Evolutionary conservation across 2,329 filamentous ascomycete species (phyloP).

Genomic region (Emmonsiellopsis sp.): DNA sequence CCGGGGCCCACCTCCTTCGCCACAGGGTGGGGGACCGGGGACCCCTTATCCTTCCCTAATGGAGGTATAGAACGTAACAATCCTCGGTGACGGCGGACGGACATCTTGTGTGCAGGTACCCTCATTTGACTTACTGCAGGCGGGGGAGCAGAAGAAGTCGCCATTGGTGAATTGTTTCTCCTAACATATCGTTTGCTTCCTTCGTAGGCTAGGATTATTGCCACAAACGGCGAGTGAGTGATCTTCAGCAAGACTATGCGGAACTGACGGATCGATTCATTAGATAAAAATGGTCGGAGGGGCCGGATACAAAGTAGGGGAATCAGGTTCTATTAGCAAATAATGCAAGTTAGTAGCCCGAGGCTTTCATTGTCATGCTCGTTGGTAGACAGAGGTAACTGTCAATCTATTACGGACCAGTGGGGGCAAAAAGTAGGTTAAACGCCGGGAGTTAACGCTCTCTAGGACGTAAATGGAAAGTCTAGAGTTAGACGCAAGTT

Average conservation of each 20-base stretch:
- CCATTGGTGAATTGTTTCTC: conserved; percentile 15
- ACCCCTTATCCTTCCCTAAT: background rate
- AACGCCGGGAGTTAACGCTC: conserved; percentile 36
- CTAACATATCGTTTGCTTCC: conserved; percentile 23
- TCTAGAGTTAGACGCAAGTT: conserved; percentile 14
- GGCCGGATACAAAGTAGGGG: conserved; percentile 49
- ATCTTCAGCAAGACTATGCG: conserved; percentile 51
- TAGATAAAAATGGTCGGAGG: conserved; percentile 47
- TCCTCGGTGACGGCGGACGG: conserved; percentile 9
- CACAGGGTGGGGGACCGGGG: background rate
- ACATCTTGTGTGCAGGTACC: conserved; percentile 17
- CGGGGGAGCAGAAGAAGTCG: conserved; percentile 13
- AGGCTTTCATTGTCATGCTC: background rate
- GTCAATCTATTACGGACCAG: conserved; percentile 26
- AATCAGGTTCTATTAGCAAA: conserved; percentile 45
- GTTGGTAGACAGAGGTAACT: background rate
- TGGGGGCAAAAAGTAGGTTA: conserved; percentile 41
- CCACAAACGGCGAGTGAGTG: conserved; percentile 51
- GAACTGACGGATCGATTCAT: conserved; percentile 44
- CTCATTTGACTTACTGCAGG: conserved; percentile 16
- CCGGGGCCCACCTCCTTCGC: conserved; percentile 3
- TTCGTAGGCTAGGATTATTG: conserved; percentile 49
- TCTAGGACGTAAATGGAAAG: conserved; percentile 37
- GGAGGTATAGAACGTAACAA: conserved; percentile 11
- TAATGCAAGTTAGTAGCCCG: background rate